Evolutionary conservation across 345 rosid genomes (phyloP).

Genomic region (Arabidopsis arenosa): DNA sequence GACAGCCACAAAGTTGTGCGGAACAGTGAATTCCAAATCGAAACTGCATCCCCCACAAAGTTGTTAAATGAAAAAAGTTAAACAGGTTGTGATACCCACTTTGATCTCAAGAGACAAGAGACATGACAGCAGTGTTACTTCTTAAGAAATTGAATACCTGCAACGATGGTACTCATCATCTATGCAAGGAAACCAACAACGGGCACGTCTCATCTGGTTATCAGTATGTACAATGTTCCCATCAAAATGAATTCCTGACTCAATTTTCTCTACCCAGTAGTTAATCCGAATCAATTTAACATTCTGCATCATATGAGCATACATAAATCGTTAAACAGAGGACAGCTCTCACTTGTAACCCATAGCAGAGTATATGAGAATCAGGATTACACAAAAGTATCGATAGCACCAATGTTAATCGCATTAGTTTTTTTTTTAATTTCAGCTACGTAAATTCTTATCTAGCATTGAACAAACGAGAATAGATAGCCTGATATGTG

Average conservation of each 20-base stretch:
- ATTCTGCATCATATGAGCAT: slow-evolving; percentile 70
- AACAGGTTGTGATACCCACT: slow-evolving; percentile 12
- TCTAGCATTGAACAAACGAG: slow-evolving; percentile 10
- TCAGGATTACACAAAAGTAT: not conserved
- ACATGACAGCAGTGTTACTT: slow-evolving; percentile 6
- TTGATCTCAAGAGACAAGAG: slow-evolving; percentile 25
- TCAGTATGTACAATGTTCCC: slow-evolving; percentile 78
- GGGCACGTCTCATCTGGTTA: slow-evolving; percentile 91
- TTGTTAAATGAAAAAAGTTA: not conserved
- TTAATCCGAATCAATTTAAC: slow-evolving; percentile 83
- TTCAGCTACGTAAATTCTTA: not conserved
- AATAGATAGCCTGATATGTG: slow-evolving; percentile 3
- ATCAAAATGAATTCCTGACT: slow-evolving; percentile 88
- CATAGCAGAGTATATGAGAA: slow-evolving; percentile 12
- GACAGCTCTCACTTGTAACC: slow-evolving; percentile 7
- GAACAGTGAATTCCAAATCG: slow-evolving; percentile 95
- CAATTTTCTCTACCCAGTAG: slow-evolving; percentile 90
- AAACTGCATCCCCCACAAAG: slow-evolving; percentile 58
- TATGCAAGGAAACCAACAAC: slow-evolving; percentile 97
- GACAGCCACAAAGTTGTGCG: slow-evolving; percentile 87
- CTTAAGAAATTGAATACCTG: slow-evolving; percentile 53
- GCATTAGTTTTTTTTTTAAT: not conserved
- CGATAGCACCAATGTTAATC: slow-evolving; percentile 8
- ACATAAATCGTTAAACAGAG: slow-evolving; percentile 13
- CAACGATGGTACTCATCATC: slow-evolving; percentile 84